phyloP scores from a whole-genome alignment of 805 yeast genomes.

The Dipodascus geniculatus region DNA sequence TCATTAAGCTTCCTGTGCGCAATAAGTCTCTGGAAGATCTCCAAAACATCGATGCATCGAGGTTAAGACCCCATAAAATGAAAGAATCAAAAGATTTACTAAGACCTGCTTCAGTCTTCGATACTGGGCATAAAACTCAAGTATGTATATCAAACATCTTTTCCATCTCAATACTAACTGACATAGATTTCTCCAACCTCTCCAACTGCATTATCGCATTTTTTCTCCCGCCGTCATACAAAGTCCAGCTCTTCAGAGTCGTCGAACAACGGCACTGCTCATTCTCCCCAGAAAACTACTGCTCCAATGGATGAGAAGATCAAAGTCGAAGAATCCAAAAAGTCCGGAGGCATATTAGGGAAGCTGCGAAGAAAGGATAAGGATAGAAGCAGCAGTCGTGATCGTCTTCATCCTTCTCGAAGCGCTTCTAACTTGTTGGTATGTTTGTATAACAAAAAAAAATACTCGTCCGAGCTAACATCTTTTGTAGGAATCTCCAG shows the following conservation, averaged over 20 bases:
- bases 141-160: background rate
- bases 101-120: conserved; percentile 1
- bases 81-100: background rate
- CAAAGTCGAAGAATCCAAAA: background rate
- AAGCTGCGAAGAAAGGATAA: conserved; percentile 5
- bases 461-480: background rate
- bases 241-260: conserved; percentile 54
- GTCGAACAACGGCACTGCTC: conserved; percentile 27
- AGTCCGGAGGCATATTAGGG: background rate
- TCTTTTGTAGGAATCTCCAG: background rate
- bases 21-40: background rate
- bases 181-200: conserved; percentile 23
- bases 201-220: conserved; percentile 25
- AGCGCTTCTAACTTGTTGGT: background rate
- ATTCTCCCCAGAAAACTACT: conserved; percentile 29
- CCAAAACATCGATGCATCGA: background rate
- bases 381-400: conserved; percentile 12
- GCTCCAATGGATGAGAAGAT: conserved; percentile 2
- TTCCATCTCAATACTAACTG: background rate
- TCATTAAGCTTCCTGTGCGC: background rate
- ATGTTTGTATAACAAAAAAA: background rate
- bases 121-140: background rate
- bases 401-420: conserved; percentile 4
- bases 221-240: conserved; percentile 51
- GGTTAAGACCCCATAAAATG: background rate